Conservation (phyloP, 371 early-diverging fungal genomes). For the Basidiobolus meristosporus region DNA sequence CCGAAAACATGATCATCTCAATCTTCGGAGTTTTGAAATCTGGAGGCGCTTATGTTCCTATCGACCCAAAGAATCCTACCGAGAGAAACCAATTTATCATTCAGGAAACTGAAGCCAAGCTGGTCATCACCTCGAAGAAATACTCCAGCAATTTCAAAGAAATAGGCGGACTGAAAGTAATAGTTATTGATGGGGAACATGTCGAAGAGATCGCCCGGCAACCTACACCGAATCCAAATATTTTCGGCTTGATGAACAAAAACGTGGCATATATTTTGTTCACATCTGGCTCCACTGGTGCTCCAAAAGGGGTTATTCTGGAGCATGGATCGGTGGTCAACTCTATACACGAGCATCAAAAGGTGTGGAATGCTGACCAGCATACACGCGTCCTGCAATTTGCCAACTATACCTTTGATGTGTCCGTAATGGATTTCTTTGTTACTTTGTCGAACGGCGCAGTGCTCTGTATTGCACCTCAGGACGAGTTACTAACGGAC, state of each 20-base stretch:
- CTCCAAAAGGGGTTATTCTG: slow-evolving; percentile 70
- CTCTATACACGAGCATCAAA: neutral
- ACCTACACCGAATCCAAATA: too few relatives aligned
- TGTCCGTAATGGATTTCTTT: neutral
- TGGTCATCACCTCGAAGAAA: neutral
- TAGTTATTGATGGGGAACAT: neutral
- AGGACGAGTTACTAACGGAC: too few relatives aligned
- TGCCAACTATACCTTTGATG: neutral
- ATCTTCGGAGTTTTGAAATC: neutral
- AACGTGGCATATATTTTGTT: slow-evolving; percentile 58
- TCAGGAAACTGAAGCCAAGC: neutral
- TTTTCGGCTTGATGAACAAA: neutral
- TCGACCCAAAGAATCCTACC: too few relatives aligned
- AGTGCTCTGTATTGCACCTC: neutral
- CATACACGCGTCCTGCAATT: neutral
- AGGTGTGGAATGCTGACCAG: neutral
- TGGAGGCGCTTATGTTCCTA: neutral
- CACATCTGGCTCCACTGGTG: slow-evolving; percentile 84
- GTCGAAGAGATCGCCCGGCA: too few relatives aligned
- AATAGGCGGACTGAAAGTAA: neutral
- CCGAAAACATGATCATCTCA: neutral
- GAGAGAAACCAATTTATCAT: neutral
- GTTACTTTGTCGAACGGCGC: neutral
- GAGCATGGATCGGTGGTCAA: slow-evolving; percentile 62
- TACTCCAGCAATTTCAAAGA: neutral